Evolutionary conservation across 108 stramenopile genomes (phyloP).

Genomic region (Cyclotella baltica): DNA sequence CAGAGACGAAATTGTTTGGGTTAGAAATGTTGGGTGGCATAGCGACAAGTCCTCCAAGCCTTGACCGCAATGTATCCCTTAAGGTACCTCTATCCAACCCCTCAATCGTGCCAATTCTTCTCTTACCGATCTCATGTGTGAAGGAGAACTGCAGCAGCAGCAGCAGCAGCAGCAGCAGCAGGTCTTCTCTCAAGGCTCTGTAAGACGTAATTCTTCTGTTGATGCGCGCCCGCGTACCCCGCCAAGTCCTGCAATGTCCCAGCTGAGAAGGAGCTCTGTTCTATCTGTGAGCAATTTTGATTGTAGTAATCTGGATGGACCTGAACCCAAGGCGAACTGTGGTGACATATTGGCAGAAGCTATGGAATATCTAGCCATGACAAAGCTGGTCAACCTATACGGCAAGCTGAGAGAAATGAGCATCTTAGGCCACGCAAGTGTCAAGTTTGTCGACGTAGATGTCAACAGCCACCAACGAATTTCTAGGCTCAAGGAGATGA

Average conservation of each 20-base stretch:
- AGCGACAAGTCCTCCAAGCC: too few relatives aligned
- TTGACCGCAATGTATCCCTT: too few relatives aligned
- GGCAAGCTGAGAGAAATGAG: constrained; percentile 22
- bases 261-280: neutral
- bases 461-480: constrained; percentile 21
- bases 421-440: constrained; percentile 22
- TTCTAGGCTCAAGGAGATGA: constrained; percentile 14
- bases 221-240: neutral
- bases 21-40: too few relatives aligned
- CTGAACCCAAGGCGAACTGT: neutral
- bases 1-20: too few relatives aligned
- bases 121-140: too few relatives aligned
- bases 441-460: constrained; percentile 20
- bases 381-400: constrained; percentile 20
- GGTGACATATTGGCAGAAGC: constrained; percentile 17
- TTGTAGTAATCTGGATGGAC: constrained; percentile 5
- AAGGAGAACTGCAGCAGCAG: too few relatives aligned
- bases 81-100: too few relatives aligned
- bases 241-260: neutral
- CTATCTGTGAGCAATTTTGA: neutral
- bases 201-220: neutral
- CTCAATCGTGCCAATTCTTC: too few relatives aligned
- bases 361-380: constrained; percentile 14
- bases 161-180: too few relatives aligned
- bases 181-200: neutral